A percentile compares a stretch with the other conserved stretches of the same genome.
Evolutionary conservation across 768 basidiomycete species (phyloP).

Genomic region (Calocybe indica): DNA sequence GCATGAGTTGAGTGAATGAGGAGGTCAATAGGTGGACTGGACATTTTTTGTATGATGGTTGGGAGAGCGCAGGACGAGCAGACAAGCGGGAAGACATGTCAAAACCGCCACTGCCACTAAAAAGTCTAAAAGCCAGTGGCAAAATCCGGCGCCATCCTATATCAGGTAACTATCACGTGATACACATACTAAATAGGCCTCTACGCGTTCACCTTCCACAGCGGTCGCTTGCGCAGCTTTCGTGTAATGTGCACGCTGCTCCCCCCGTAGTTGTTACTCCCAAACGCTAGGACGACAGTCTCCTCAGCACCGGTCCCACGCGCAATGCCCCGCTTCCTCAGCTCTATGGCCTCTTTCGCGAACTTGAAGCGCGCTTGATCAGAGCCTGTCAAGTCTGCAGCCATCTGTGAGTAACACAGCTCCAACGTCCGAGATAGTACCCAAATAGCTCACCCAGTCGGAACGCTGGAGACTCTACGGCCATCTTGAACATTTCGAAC

Average conservation of each 20-base stretch:
- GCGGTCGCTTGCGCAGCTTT: conserved; percentile 77
- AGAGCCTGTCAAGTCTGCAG: conserved; percentile 42
- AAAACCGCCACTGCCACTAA: conserved; percentile 32
- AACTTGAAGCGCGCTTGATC: conserved; percentile 89
- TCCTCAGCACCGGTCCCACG: conserved; percentile 73
- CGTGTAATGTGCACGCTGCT: conserved; percentile 85
- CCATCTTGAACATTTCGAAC: conserved; percentile 83
- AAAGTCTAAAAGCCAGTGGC: conserved; percentile 28
- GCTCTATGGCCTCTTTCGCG: conserved; percentile 83
- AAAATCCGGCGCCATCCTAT: conserved; percentile 26
- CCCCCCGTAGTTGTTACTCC: conserved; percentile 57
- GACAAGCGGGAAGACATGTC: conserved; percentile 26
- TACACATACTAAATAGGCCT: conserved; percentile 19
- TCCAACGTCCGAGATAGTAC: conserved; percentile 13
- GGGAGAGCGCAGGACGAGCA: conserved; percentile 1
- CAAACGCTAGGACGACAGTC: conserved; percentile 89
- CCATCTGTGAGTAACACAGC: conserved; percentile 1
- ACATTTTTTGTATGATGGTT: conserved; percentile 1
- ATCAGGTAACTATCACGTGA: conserved; percentile 10
- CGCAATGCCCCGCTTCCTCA: conserved; percentile 73
- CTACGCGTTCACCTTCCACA: conserved; percentile 79
- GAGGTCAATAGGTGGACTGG: conserved; percentile 1
- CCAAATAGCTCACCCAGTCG: conserved; percentile 54
- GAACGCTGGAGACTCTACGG: conserved; percentile 74
- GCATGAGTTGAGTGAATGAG: conserved; percentile 2